Conservation (phyloP, 768 basidiomycete species). For the Russula foetens region DNA sequence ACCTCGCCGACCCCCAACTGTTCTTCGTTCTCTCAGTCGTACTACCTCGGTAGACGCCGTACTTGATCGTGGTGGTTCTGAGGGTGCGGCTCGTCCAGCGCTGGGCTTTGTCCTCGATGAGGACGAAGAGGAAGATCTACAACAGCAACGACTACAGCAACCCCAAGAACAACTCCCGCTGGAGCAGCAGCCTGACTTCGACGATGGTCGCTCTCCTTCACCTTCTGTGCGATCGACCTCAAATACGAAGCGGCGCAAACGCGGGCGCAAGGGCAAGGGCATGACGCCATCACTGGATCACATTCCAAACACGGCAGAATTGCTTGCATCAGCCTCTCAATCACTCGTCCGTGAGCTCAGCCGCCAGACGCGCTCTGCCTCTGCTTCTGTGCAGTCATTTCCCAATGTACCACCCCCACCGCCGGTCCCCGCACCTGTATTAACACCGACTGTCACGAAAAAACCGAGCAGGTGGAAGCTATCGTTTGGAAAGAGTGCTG, state of each 20-base stretch:
- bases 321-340: conserved; percentile 75
- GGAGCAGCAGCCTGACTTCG: background rate
- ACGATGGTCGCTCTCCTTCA: background rate
- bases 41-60: conserved; percentile 47
- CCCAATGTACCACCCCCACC: conserved; percentile 28
- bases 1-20: conserved; percentile 43
- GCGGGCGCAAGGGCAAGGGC: conserved; percentile 81
- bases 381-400: conserved; percentile 14
- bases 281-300: conserved; percentile 26
- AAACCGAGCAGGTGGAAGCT: conserved; percentile 87
- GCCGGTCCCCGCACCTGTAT: conserved; percentile 31
- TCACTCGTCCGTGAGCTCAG: conserved; percentile 79
- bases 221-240: conserved; percentile 32
- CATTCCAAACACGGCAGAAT: conserved; percentile 56
- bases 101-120: conserved; percentile 23
- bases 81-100: conserved; percentile 10
- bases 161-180: background rate
- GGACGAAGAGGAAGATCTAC: conserved; percentile 37
- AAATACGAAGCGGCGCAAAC: conserved; percentile 74
- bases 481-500: conserved; percentile 54
- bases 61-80: conserved; percentile 18
- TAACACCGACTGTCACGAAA: conserved; percentile 35
- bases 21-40: conserved; percentile 48
- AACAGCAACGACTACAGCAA: conserved; percentile 24
- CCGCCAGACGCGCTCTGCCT: conserved; percentile 33